These are phyloP conservation scores for Dionaea muscipula DNA, from an alignment of 179 eudicot genomes.

Conservation along the genomic window DNA sequence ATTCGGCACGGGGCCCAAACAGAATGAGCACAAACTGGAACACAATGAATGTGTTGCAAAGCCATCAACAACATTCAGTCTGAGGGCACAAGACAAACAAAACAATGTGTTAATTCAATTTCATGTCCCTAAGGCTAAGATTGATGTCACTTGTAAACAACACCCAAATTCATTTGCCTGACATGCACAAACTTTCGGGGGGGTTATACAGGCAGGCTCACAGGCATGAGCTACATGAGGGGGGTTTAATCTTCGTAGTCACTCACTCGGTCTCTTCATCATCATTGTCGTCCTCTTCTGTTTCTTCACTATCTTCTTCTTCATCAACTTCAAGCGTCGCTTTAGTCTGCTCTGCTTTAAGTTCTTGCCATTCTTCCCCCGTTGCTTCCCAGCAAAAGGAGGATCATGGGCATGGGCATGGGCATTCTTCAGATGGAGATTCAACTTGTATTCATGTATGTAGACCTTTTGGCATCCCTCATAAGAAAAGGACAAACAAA, in stretches of 20 bases:
- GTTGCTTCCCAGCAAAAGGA: conserved; percentile 38
- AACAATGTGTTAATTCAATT: too few relatives aligned
- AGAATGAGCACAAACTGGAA: too few relatives aligned
- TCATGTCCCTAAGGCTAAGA: too few relatives aligned
- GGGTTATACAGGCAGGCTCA: too few relatives aligned
- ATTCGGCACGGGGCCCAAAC: too few relatives aligned
- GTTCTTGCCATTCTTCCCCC: conserved; percentile 33
- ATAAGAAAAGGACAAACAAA: conserved; percentile 70
- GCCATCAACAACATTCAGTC: too few relatives aligned
- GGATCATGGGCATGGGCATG: conserved; percentile 78
- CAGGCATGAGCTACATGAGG: background rate
- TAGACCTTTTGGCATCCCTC: conserved; percentile 89
- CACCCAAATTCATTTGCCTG: too few relatives aligned
- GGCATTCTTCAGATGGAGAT: conserved; percentile 67
- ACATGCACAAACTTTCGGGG: too few relatives aligned
- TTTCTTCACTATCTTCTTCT: conserved; percentile 96
- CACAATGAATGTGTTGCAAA: too few relatives aligned
- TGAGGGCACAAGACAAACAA: too few relatives aligned
- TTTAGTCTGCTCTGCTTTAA: conserved; percentile 58
- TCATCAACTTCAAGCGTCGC: conserved; percentile 48
- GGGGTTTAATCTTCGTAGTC: conserved; percentile 53
- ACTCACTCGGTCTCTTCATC: conserved; percentile 97
- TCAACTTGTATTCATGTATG: conserved; percentile 90
- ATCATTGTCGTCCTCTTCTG: conserved; percentile 85
- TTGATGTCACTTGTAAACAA: too few relatives aligned